Conservation (phyloP, 2,329 filamentous ascomycete species). For the Hymenoscyphus linearis region DNA sequence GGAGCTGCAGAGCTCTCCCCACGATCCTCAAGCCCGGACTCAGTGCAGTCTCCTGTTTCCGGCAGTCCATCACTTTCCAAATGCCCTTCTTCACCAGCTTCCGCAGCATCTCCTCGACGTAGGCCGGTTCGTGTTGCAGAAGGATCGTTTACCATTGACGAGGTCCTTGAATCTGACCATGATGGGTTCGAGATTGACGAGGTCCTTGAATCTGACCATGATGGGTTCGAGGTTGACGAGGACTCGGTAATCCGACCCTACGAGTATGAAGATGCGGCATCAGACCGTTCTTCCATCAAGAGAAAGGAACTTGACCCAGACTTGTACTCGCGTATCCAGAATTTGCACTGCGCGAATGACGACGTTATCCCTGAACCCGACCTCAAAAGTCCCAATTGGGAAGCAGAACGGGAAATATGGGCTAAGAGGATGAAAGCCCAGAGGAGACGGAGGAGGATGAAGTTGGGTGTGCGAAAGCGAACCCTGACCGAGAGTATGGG, state of each 20-base stretch:
- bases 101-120: slow-evolving; percentile 11
- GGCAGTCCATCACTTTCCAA: slow-evolving; percentile 27
- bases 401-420: slow-evolving; percentile 26
- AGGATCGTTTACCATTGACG: slow-evolving; percentile 31
- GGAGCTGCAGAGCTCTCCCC: slow-evolving; percentile 37
- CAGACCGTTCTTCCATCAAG: slow-evolving; percentile 23
- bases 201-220: slow-evolving; percentile 9
- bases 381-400: not conserved
- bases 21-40: slow-evolving; percentile 34
- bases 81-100: slow-evolving; percentile 22
- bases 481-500: slow-evolving; percentile 31
- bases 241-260: slow-evolving; percentile 13
- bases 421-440: slow-evolving; percentile 20
- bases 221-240: no score
- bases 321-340: slow-evolving; percentile 17
- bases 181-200: slow-evolving; percentile 27
- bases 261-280: slow-evolving; percentile 32
- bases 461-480: slow-evolving; percentile 29
- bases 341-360: slow-evolving; percentile 22
- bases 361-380: not conserved
- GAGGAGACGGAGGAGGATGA: slow-evolving; percentile 28
- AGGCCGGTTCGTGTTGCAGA: slow-evolving; percentile 16
- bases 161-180: slow-evolving; percentile 28
- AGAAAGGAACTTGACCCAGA: slow-evolving; percentile 21
- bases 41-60: slow-evolving; percentile 25